Evolutionary conservation across 2,329 filamentous ascomycete species (phyloP).

Genomic region (Calonectria henricotiae): DNA sequence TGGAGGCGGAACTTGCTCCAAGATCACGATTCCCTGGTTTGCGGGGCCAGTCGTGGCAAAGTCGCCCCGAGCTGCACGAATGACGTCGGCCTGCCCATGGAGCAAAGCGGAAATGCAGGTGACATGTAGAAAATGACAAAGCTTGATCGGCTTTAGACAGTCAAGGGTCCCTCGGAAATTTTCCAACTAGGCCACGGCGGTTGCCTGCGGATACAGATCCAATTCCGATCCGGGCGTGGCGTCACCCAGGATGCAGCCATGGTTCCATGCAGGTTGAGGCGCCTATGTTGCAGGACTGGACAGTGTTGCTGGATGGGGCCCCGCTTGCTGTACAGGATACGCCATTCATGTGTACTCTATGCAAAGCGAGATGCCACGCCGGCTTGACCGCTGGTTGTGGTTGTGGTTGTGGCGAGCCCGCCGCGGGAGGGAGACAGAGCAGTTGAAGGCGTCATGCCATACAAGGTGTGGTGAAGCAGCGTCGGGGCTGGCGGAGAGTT

Average conservation of each 20-base stretch:
- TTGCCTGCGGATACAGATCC: constrained; percentile 40
- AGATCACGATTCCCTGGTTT: constrained; percentile 18
- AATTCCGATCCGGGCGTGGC: constrained; percentile 44
- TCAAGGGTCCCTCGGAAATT: constrained; percentile 46
- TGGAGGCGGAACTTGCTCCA: constrained; percentile 26
- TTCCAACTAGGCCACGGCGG: constrained; percentile 38
- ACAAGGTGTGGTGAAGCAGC: constrained; percentile 5
- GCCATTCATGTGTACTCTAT: neutral
- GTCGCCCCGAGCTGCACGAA: constrained; percentile 20
- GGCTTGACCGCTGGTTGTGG: constrained; percentile 32
- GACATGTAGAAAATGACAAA: constrained; percentile 35
- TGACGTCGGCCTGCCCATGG: constrained; percentile 29
- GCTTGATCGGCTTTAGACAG: constrained; percentile 35
- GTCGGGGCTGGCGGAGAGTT: constrained; percentile 16
- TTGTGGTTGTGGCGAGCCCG: constrained; percentile 13
- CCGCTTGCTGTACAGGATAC: constrained; percentile 7
- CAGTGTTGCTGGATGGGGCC: neutral
- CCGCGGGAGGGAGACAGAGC: constrained; percentile 5
- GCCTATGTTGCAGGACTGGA: constrained; percentile 15
- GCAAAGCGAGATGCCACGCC: constrained; percentile 21
- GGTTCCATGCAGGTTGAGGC: constrained; percentile 26
- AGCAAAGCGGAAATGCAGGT: constrained; percentile 24
- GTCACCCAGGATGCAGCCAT: constrained; percentile 32
- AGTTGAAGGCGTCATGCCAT: neutral
- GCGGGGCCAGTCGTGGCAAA: constrained; percentile 21